Evolutionary conservation across 768 basidiomycete genomes (phyloP), one percentile per base, ranked within the genome.

Genomic region (Boletus rex-veris): DNA sequence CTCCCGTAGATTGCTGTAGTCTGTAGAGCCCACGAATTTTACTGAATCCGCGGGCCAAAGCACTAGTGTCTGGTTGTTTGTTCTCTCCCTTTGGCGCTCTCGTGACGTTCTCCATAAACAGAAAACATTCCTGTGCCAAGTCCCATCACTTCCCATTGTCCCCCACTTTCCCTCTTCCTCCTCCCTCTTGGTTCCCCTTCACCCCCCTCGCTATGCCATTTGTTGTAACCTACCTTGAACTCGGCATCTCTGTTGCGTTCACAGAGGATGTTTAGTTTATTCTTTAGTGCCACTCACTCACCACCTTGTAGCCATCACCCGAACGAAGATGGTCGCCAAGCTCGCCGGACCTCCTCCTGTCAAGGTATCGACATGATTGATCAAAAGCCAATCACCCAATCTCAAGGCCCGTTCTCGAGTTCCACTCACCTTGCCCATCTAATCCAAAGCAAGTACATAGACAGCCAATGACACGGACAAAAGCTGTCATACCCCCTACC

Each of bases 101-200:
- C 21, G 41, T 21, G 11, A 50, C 55, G 28, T 15, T 46, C 50
- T 19, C 50, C 54, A 57, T 21, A 63, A 66, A 57, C 40, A 53
- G 33, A 52, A 62, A 47, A 31, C 40, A 4, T 52, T 45, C 43
- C 19, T 31, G 8, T 39, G 10, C 24, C n/a, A 15, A 48, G 38
- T 47, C 18, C 43, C 16, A n/a, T 47, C 38, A 28, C 14, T 45
- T 19, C 6, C 7, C 19, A 2, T 61, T 41, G 18, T 8, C 39
- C 26, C 37, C 35, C 39, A 18, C 30, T 0, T n/a, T 19, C 6
- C 5, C 37, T 15, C 18, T 5, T 18, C 39, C 10, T 4, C 14
- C 4, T 12, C 36, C n/a, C 3, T 36, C 26, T 50, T 14, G 3
- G 8, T n/a, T 39, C 10, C 14, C 21, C 7, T 12, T 31, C 16